Evolutionary conservation across 257 asterid genomes (phyloP).

Genomic region (Solanum tarijense): DNA sequence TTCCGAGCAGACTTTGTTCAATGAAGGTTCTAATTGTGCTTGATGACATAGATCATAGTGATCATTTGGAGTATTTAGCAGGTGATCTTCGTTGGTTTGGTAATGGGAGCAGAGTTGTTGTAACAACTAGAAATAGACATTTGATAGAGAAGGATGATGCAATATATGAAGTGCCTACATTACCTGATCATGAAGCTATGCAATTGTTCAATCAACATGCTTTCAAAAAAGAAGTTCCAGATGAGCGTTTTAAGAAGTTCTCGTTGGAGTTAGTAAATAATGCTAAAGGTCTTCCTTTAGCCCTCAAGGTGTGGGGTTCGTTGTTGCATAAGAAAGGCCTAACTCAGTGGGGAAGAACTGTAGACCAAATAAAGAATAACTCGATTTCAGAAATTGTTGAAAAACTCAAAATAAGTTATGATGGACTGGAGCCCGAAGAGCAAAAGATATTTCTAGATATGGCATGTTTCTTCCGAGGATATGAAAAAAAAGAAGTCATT

Average conservation of each 20-base stretch:
- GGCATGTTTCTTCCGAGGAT: not conserved
- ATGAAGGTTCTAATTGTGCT: not conserved
- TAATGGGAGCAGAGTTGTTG: not conserved
- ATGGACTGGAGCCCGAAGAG: not conserved
- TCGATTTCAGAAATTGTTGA: not conserved
- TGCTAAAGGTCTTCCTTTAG: not conserved
- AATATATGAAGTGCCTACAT: not conserved
- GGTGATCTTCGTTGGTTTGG: not conserved
- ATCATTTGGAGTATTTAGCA: not conserved
- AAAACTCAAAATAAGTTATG: not conserved
- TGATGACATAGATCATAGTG: not conserved
- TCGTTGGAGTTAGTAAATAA: not conserved
- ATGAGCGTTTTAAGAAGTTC: not conserved
- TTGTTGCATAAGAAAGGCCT: not conserved
- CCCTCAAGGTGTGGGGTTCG: not conserved
- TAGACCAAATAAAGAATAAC: not conserved
- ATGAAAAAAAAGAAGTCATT: not conserved
- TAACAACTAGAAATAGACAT: not conserved
- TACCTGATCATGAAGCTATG: not conserved
- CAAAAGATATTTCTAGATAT: not conserved
- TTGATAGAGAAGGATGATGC: not conserved
- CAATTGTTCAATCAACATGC: not conserved
- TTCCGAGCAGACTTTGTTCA: not conserved
- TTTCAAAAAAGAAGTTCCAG: not conserved
- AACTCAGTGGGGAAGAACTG: not conserved